phyloP scores from a whole-genome alignment of 305 asterid species.

The Fraxinus xanthoxyloides region DNA sequence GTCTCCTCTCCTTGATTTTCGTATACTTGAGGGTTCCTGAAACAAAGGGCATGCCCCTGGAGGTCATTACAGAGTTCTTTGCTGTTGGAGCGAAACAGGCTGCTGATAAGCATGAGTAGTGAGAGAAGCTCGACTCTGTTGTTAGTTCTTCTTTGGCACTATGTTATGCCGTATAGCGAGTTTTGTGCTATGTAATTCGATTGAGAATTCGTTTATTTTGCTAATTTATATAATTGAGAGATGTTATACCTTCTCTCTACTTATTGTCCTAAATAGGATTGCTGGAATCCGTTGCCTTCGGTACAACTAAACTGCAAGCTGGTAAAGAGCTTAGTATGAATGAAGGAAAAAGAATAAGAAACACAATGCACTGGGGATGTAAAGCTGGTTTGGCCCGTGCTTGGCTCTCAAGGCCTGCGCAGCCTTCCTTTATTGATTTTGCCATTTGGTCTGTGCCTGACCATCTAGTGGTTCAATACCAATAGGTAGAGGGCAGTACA shows the following conservation, averaged over 20 bases:
- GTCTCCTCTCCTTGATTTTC: constrained; percentile 67
- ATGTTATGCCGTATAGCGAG: not conserved
- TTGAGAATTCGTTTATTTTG: not conserved
- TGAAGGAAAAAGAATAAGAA: not conserved
- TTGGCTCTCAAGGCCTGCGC: not conserved
- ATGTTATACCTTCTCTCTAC: not conserved
- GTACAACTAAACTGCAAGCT: not conserved
- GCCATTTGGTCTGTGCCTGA: not conserved
- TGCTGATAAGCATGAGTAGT: constrained; percentile 40
- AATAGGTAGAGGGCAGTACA: not conserved
- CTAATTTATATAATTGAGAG: not conserved
- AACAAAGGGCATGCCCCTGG: constrained; percentile 60
- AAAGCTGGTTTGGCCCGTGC: not conserved
- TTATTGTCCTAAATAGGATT: not conserved
- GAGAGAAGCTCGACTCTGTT: not conserved
- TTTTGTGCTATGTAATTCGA: not conserved
- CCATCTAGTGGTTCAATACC: not conserved
- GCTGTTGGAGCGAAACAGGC: constrained; percentile 64
- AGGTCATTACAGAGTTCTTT: not conserved
- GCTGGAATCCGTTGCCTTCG: not conserved
- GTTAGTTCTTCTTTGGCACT: not conserved
- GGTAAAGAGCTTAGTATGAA: not conserved
- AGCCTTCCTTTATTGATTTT: not conserved
- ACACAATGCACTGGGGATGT: not conserved
- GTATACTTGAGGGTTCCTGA: constrained; percentile 84